Conservation (phyloP, 768 basidiomycete genomes). For the Suillus subalutaceus region DNA sequence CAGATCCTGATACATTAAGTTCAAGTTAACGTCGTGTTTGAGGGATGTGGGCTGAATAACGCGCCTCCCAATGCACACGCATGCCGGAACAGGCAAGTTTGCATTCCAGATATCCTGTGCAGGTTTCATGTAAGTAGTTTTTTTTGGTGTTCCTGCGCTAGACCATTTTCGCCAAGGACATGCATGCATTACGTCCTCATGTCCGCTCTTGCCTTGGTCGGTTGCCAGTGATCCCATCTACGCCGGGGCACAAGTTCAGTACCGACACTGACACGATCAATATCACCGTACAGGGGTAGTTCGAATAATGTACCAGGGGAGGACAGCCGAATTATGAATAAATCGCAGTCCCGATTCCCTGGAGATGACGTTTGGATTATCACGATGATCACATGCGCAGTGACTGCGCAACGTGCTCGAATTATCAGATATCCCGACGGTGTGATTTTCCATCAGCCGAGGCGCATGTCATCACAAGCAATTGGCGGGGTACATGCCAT, state of each 20-base stretch:
- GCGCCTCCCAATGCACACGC: neutral
- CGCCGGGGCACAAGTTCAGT: neutral
- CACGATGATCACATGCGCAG: neutral
- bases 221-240: no score
- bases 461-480: no score
- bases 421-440: neutral
- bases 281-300: neutral
- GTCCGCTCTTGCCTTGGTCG: neutral
- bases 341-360: neutral
- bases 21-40: neutral
- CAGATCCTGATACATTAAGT: neutral
- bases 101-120: neutral
- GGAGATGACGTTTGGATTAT: neutral
- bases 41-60: neutral
- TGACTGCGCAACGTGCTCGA: neutral
- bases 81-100: neutral
- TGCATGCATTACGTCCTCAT: neutral
- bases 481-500: neutral
- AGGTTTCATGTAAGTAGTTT: neutral
- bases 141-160: neutral
- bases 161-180: neutral
- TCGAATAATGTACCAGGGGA: neutral
- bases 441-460: neutral
- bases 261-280: neutral
- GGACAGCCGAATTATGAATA: neutral